Percentiles rank a stretch among this genome's conserved stretches.
phyloP scores from a whole-genome alignment of 2,329 filamentous ascomycete species.

The Fusarium robinianum region DNA sequence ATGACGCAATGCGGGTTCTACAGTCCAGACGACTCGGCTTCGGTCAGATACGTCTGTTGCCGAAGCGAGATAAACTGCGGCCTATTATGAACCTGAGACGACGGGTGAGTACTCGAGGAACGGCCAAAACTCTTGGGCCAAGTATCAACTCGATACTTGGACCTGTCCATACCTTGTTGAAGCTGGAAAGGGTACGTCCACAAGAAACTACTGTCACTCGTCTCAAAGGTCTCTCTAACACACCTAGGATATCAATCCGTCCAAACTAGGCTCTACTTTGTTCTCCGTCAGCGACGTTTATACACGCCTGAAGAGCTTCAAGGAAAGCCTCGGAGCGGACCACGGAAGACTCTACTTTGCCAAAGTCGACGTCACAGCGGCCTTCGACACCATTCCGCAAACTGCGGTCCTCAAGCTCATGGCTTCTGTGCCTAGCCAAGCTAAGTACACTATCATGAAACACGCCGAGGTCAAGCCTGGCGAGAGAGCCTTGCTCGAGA shows the following conservation, averaged over 20 bases:
- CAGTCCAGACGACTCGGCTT: slow-evolving; percentile 70
- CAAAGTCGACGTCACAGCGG: slow-evolving; percentile 88
- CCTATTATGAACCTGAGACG: slow-evolving; percentile 87
- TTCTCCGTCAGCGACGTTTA: slow-evolving; percentile 85
- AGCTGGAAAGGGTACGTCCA: slow-evolving; percentile 72
- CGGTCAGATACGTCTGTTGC: slow-evolving; percentile 78
- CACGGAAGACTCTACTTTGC: slow-evolving; percentile 73
- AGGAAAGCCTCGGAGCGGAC: slow-evolving; percentile 49
- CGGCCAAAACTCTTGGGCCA: slow-evolving; percentile 63
- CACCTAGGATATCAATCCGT: slow-evolving; percentile 53
- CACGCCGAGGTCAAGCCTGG: slow-evolving; percentile 71
- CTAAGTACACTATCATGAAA: slow-evolving; percentile 71
- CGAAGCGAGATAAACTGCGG: slow-evolving; percentile 75
- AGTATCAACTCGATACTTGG: slow-evolving; percentile 59
- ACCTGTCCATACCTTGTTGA: slow-evolving; percentile 77
- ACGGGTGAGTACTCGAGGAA: slow-evolving; percentile 58
- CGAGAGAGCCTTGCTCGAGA: slow-evolving; percentile 35
- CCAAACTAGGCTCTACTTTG: slow-evolving; percentile 74
- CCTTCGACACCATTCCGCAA: slow-evolving; percentile 96
- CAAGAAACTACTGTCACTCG: background rate
- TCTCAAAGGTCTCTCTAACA: slow-evolving; percentile 16
- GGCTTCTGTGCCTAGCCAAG: slow-evolving; percentile 57
- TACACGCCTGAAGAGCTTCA: slow-evolving; percentile 71
- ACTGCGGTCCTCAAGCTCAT: slow-evolving; percentile 71
- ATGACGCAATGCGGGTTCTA: slow-evolving; percentile 61